phyloP scores from a whole-genome alignment of 2,329 filamentous ascomycete genomes.

The Fusarium nematophilum region DNA sequence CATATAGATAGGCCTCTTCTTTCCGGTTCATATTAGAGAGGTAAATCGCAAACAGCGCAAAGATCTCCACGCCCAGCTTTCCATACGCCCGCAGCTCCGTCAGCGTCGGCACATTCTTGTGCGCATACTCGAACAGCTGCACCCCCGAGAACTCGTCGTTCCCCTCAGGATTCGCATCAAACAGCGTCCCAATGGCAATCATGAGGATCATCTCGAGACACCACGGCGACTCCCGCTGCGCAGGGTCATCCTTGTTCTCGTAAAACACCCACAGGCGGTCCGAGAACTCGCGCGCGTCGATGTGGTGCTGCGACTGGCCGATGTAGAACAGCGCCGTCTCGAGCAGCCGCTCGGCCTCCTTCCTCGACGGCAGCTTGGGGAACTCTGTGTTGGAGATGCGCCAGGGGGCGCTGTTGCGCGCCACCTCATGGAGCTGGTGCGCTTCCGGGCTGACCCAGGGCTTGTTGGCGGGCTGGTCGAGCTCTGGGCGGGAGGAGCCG shows the following conservation, averaged over 20 bases:
- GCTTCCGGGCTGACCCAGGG: constrained; percentile 34
- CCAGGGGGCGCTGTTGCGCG: constrained; percentile 32
- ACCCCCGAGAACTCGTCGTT: constrained; percentile 40
- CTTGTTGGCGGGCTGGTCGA: constrained; percentile 22
- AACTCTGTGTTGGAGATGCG: constrained; percentile 38
- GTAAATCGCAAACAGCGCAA: constrained; percentile 42
- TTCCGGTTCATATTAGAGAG: constrained; percentile 41
- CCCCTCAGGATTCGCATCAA: constrained; percentile 41
- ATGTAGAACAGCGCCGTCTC: constrained; percentile 42
- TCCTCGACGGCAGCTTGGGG: constrained; percentile 35
- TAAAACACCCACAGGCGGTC: constrained; percentile 44
- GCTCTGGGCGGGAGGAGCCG: constrained; percentile 31
- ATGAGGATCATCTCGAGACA: constrained; percentile 44
- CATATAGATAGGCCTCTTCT: constrained; percentile 43
- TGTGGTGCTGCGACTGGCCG: constrained; percentile 42
- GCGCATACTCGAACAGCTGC: constrained; percentile 41
- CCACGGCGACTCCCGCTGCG: constrained; percentile 38
- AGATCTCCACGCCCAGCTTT: constrained; percentile 45
- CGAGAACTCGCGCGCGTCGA: constrained; percentile 42
- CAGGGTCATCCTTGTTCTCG: constrained; percentile 36
- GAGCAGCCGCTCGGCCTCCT: constrained; percentile 39
- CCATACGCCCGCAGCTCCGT: constrained; percentile 43
- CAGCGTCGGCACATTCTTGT: constrained; percentile 42
- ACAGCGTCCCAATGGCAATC: constrained; percentile 41
- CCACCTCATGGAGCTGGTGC: constrained; percentile 25